A percentile compares a stretch with the other conserved stretches of the same genome.
Evolutionary conservation across 78 protist genomes (phyloP).

Genomic region (Kipferlia bialata): DNA sequence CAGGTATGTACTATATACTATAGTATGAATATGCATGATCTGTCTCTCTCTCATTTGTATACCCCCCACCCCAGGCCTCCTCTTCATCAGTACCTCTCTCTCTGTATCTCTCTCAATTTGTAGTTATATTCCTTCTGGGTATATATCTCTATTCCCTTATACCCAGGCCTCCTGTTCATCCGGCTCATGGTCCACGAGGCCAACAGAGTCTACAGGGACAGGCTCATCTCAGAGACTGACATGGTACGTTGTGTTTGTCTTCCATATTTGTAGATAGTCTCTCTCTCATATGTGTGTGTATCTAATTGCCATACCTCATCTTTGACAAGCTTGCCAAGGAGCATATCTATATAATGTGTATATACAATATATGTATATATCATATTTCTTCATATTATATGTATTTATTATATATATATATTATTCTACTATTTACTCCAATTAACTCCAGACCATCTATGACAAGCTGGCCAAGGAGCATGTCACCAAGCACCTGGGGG

Average conservation of each 20-base stretch:
- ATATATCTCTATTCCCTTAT: neutral
- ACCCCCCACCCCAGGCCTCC: neutral
- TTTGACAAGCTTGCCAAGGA: no score
- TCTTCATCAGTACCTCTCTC: neutral
- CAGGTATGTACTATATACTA: no score
- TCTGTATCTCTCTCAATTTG: no score
- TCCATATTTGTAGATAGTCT: no score
- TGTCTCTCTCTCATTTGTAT: neutral
- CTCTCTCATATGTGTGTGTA: no score
- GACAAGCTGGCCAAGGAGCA: neutral
- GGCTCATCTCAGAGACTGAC: slow-evolving; percentile 19
- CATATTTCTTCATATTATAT: no score
- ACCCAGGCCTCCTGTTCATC: neutral
- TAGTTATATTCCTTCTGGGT: neutral
- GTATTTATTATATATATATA: no score
- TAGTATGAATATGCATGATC: neutral
- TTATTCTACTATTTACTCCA: neutral
- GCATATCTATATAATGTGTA: no score
- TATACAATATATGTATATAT: no score
- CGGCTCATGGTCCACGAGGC: slow-evolving; percentile 52
- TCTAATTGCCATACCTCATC: no score
- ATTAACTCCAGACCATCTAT: neutral
- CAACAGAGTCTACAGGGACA: slow-evolving; percentile 47
- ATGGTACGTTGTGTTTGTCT: no score
- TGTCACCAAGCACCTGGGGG: neutral